Conservation (phyloP, 768 basidiomycete species). For the Tulasnella sp. region DNA sequence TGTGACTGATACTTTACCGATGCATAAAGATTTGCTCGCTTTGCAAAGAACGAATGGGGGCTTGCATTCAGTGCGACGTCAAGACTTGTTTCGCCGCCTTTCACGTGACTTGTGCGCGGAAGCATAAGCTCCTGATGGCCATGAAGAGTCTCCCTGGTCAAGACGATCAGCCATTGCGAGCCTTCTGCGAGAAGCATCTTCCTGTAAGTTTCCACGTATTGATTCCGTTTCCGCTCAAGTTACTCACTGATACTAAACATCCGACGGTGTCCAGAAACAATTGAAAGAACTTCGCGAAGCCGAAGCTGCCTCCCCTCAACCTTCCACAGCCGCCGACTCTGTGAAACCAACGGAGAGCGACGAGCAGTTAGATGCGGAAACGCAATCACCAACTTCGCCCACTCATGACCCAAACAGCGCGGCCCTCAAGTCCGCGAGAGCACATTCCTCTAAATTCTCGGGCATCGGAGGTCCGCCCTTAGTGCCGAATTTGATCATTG, state of each 20-base stretch:
- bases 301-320: conserved; percentile 40
- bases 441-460: conserved; percentile 69
- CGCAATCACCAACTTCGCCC: neutral
- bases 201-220: conserved; percentile 54
- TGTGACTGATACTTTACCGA: neutral
- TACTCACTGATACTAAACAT: neutral
- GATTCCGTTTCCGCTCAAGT: neutral
- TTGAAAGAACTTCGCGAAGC: conserved; percentile 56
- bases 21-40: conserved; percentile 56
- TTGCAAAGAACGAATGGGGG: conserved; percentile 62
- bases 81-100: conserved; percentile 88
- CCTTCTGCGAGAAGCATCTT: conserved; percentile 87
- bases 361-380: neutral
- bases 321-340: conserved; percentile 34
- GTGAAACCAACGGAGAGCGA: conserved; percentile 32
- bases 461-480: conserved; percentile 92
- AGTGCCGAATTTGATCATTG: conserved; percentile 80
- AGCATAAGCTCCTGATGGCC: conserved; percentile 75
- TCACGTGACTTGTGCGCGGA: conserved; percentile 90
- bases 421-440: conserved; percentile 72
- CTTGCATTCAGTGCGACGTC: conserved; percentile 95
- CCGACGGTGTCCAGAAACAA: conserved; percentile 51
- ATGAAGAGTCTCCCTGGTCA: conserved; percentile 80
- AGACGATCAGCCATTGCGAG: conserved; percentile 64
- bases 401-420: conserved; percentile 42